Evolutionary conservation across 2,329 filamentous ascomycete species (phyloP).

Genomic region (Acrodontium crateriforme): DNA sequence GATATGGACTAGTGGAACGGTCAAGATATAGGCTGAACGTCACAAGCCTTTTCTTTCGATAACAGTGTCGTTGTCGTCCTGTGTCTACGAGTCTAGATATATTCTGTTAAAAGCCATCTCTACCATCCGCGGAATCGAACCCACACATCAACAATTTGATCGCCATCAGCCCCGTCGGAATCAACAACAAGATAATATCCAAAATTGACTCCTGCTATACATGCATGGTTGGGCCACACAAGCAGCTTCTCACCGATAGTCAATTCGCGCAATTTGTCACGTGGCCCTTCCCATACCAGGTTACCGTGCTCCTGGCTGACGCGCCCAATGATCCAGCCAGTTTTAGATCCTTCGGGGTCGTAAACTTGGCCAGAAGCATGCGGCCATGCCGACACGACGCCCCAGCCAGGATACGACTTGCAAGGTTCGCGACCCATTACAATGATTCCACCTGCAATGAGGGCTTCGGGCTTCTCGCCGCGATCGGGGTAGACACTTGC

Average conservation of each 20-base stretch:
- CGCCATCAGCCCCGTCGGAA: constrained; percentile 41
- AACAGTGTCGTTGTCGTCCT: too few species aligned
- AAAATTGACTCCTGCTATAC: constrained; percentile 58
- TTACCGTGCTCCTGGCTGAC: constrained; percentile 72
- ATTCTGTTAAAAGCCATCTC: too few species aligned
- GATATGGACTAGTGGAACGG: too few species aligned
- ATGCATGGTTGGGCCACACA: constrained; percentile 71
- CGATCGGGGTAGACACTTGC: constrained; percentile 52
- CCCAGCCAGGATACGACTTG: constrained; percentile 56
- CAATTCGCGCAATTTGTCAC: constrained; percentile 33
- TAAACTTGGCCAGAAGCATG: constrained; percentile 18
- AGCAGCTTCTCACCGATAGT: constrained; percentile 52
- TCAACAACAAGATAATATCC: constrained; percentile 65
- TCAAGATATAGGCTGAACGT: too few species aligned
- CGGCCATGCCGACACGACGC: constrained; percentile 49
- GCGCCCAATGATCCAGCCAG: constrained; percentile 53
- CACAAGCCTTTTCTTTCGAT: background rate
- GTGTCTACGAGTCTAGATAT: too few species aligned
- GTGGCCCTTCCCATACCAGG: constrained; percentile 42
- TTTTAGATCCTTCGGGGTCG: constrained; percentile 26
- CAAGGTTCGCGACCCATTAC: constrained; percentile 62
- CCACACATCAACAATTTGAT: constrained; percentile 60
- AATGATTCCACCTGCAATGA: constrained; percentile 55
- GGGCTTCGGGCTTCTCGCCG: constrained; percentile 43
- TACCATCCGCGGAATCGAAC: constrained; percentile 57